Conservation (phyloP, 306 rosid genomes). For the Medicago lupulina region DNA sequence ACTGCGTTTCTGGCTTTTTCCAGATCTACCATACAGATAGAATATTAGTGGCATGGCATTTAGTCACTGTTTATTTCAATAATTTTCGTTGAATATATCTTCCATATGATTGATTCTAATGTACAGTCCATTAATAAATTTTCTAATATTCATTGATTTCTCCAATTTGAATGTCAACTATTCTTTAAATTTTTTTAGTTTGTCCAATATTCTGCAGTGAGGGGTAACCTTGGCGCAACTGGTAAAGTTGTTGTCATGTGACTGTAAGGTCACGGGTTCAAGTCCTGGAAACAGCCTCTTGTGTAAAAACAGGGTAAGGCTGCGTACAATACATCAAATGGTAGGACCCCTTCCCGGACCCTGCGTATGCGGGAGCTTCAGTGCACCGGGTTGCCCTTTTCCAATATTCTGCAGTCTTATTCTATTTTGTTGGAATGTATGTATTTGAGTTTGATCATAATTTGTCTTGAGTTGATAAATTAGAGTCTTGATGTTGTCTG, state of each 20-base stretch:
- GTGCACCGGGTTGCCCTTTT: no score
- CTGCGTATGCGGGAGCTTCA: no score
- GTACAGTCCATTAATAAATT: not conserved
- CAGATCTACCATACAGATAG: slow-evolving; percentile 1
- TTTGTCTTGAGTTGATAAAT: slow-evolving; percentile 35
- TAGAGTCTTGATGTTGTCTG: slow-evolving; percentile 43
- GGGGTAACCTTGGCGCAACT: no score
- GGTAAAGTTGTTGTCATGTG: no score
- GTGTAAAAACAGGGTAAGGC: no score
- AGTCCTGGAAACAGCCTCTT: no score
- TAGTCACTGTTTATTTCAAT: slow-evolving; percentile 13
- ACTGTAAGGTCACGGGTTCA: no score
- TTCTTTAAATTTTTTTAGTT: slow-evolving; percentile 24
- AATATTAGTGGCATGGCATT: slow-evolving; percentile 21
- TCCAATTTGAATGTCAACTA: slow-evolving; percentile 3
- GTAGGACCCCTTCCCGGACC: no score
- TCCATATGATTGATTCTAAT: slow-evolving; percentile 10
- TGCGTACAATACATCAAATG: no score
- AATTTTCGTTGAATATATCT: not conserved
- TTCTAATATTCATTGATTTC: slow-evolving; percentile 22
- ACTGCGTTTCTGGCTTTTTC: slow-evolving; percentile 14
- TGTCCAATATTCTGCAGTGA: slow-evolving; percentile 33
- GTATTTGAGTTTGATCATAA: slow-evolving; percentile 38
- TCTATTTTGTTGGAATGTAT: slow-evolving; percentile 28
- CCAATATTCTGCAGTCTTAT: slow-evolving; percentile 26